phyloP scores from a whole-genome alignment of 1,139 yeast species.

The Lodderomyces oxycetoniae region DNA sequence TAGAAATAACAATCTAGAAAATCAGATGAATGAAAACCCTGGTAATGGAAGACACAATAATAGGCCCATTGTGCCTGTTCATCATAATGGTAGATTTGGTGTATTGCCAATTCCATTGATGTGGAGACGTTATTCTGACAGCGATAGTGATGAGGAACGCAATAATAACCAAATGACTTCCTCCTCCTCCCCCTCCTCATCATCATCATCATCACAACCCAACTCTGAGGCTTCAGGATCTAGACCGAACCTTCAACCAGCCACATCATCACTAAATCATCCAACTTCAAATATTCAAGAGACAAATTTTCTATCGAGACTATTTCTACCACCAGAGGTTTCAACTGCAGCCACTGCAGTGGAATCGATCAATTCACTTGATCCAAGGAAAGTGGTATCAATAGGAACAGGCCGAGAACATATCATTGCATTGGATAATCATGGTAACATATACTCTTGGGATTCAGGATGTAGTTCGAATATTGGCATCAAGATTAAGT shows the following conservation, averaged over 20 bases:
- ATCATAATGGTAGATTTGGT: conserved; percentile 7
- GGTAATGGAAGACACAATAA: neutral
- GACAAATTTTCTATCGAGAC: conserved; percentile 26
- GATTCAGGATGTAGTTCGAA: conserved; percentile 44
- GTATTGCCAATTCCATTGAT: conserved; percentile 12
- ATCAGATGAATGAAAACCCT: conserved; percentile 10
- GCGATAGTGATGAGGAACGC: conserved; percentile 4
- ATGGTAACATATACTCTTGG: conserved; percentile 57
- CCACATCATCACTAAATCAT: conserved; percentile 3
- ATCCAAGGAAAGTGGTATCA: conserved; percentile 33
- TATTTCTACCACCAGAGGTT: conserved; percentile 20
- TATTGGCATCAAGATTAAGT: conserved; percentile 45
- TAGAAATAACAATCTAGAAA: conserved; percentile 5
- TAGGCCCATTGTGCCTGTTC: conserved; percentile 3
- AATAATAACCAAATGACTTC: neutral
- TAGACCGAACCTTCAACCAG: conserved; percentile 11
- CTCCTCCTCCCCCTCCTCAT: conserved; percentile 16
- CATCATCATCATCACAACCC: conserved; percentile 12
- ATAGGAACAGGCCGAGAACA: conserved; percentile 66
- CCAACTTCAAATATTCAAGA: conserved; percentile 19
- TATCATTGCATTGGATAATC: conserved; percentile 56
- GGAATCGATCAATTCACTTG: conserved; percentile 21
- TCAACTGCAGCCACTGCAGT: conserved; percentile 22
- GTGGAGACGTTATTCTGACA: conserved; percentile 8
- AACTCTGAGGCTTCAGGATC: conserved; percentile 10